Base-by-base conservation (phyloP, 805 yeast species). In the Metschnikowia lunata region DNA sequence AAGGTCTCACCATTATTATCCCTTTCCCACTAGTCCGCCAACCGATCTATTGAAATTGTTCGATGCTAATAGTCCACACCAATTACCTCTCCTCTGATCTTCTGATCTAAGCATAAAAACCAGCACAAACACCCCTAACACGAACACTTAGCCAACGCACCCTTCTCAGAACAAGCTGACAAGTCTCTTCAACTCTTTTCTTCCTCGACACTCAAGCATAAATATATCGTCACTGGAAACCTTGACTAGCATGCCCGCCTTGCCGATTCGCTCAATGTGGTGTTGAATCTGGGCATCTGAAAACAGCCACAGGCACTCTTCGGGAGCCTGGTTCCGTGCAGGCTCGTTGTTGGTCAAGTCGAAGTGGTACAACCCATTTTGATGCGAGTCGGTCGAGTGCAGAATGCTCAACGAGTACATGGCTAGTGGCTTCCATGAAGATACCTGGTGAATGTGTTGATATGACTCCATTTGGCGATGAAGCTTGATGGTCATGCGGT, bases 151-250 rank as follows among this genome's bases (percentile, higher is more conserved):
- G n/a, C n/a, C n/a, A n/a, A n/a, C n/a, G n/a, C n/a, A n/a, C n/a
- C n/a, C n/a, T n/a, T 12, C 32, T 27, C 18, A 45, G n/a, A 48
- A 45, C 11, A 44, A 34, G 27, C 34, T 34, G 6, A 39, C 38
- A 23, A 67, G 55, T 23, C 55, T 54, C 43, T 58, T 62, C 40
- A 69, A 62, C 49, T 70, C 74, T 45, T 60, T 67, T 47, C 63
- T 69, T 3, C 76, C 76, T 52, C 64, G 67, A 50, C 74, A 71
- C 47, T 71, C 76, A 41, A 71, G 60, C 75, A 71, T 69, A 55
- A 47, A 71, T 34, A 64, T 57, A 8, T 63, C 65, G 35, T 54
- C 51, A 8, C 59, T 59, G n/a, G 53, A 47, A 1, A 52, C 64
- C 43, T 60, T 63, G 36, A 71, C 59, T 49, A 70, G 60, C 46